A percentile compares a stretch with the other conserved stretches of the same genome.
These are phyloP conservation scores for Leishmania guyanensis DNA, from an alignment of 208 protist species.

Conservation along the genomic window DNA sequence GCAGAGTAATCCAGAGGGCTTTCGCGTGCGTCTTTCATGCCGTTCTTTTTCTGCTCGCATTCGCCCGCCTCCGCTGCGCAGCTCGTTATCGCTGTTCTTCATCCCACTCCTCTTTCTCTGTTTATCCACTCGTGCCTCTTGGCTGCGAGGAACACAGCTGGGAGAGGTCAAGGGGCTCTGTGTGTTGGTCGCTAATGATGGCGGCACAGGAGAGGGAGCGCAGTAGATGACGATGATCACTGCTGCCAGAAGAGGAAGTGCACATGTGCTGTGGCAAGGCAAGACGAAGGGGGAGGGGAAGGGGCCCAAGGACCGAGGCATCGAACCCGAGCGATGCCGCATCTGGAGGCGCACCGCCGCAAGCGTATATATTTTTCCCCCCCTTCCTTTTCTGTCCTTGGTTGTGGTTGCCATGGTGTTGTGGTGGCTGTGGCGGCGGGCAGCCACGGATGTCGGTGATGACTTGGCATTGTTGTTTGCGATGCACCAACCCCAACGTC, in stretches of 20 bases:
- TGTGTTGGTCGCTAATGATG: background rate
- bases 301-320: background rate
- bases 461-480: background rate
- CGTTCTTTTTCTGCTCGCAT: background rate
- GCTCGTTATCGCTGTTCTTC: background rate
- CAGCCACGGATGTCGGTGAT: background rate
- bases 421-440: background rate
- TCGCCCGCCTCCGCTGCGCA: background rate
- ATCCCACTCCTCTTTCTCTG: background rate
- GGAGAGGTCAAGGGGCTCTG: background rate
- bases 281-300: background rate
- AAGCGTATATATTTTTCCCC: too few relatives aligned
- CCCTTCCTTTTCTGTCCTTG: too few relatives aligned
- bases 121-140: slow-evolving; percentile 1
- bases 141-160: background rate
- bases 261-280: background rate
- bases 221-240: background rate
- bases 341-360: background rate
- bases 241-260: background rate
- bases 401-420: background rate
- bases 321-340: background rate
- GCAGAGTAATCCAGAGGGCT: slow-evolving; percentile 36
- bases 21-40: background rate
- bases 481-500: background rate
- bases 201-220: background rate